phyloP scores from a whole-genome alignment of 495 filamentous ascomycete genomes.

The Apiosordaria backusii region DNA sequence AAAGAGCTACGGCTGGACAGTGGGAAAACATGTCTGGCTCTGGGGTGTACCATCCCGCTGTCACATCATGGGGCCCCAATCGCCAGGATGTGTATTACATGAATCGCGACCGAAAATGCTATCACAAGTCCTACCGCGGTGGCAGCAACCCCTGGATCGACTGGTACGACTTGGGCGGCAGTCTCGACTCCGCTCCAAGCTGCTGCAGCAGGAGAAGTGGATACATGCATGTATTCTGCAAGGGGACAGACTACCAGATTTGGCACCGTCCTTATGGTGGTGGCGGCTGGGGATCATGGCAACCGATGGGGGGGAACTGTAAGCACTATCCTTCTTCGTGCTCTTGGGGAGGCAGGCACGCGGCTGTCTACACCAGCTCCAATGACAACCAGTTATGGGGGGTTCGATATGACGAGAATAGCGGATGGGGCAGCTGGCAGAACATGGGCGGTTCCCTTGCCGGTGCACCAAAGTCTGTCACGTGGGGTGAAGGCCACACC shows the following conservation, averaged over 20 bases:
- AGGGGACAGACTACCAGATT: conserved; percentile 24
- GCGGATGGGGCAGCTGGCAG: conserved; percentile 20
- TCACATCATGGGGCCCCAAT: conserved; percentile 19
- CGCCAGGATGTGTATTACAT: conserved; percentile 22
- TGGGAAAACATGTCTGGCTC: conserved; percentile 24
- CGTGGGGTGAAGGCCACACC: conserved; percentile 18
- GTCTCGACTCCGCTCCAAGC: conserved; percentile 19
- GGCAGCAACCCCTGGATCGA: conserved; percentile 9
- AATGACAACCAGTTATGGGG: conserved; percentile 23
- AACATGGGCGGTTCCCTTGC: conserved; percentile 24
- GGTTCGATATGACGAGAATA: conserved; percentile 14
- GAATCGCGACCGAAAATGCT: conserved; percentile 16
- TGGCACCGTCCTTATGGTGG: conserved; percentile 21
- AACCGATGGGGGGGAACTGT: conserved; percentile 21
- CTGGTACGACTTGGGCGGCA: conserved; percentile 24
- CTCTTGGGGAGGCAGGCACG: conserved; percentile 17
- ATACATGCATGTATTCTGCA: conserved; percentile 22
- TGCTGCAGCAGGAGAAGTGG: conserved; percentile 21
- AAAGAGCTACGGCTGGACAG: conserved; percentile 17
- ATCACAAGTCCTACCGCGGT: conserved; percentile 15
- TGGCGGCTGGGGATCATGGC: conserved; percentile 15
- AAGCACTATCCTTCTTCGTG: conserved; percentile 22
- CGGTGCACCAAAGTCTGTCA: conserved; percentile 24
- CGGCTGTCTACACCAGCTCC: conserved; percentile 15
- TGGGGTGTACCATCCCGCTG: conserved; percentile 14